Evolutionary conservation across 2,329 filamentous ascomycete species (phyloP), one percentile per base, ranked within the genome.

Genomic region (Penicillium nordicum): DNA sequence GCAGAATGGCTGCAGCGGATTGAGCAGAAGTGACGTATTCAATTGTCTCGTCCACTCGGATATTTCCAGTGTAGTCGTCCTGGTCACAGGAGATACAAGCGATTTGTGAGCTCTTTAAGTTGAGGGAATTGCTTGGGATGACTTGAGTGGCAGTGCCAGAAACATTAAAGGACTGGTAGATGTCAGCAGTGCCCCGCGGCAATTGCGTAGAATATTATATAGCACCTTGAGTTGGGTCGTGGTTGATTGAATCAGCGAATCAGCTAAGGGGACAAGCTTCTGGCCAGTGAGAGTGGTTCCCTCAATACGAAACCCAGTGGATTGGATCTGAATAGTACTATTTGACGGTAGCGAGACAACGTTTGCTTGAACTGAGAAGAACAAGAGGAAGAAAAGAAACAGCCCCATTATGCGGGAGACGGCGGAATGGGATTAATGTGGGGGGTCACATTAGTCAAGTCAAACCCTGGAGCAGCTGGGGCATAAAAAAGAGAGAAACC

Each of bases 1-100:
- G 61, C 36, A 78, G 60, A 18, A 78, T 65, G 11, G 72, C 73
- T 8, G 62, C 64, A 0, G 74, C 66, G 9, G 55, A 57, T 8
- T 67, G 61, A 11, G 65, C 57, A 41, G 47, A 55, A 18, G 70
- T 65, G 34, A 74, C 67, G 51, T 67, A 68, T 40, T 62, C 45
- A 40, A 78, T 63, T 5, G 74, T 74, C 29, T 66, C 61, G 52
- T 65, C 68, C 10, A 68, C 73, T 59, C 69, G 65, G 30, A 75
- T 59, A 32, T 72, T 69, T n/a, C 74, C 76, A 11, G 69, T 60
- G 59, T 78, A 78, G 25, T 68, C 69, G 36, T 68, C 64, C 1
- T 64, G 58, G 59, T 79, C 76, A 61, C 76, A 78, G 41, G 72
- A 73, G 50, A 79, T 63, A 45, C 74, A 73, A 49, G 74, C 74